phyloP scores from a whole-genome alignment of 805 yeast genomes.

The Yarrowia hollandica region DNA sequence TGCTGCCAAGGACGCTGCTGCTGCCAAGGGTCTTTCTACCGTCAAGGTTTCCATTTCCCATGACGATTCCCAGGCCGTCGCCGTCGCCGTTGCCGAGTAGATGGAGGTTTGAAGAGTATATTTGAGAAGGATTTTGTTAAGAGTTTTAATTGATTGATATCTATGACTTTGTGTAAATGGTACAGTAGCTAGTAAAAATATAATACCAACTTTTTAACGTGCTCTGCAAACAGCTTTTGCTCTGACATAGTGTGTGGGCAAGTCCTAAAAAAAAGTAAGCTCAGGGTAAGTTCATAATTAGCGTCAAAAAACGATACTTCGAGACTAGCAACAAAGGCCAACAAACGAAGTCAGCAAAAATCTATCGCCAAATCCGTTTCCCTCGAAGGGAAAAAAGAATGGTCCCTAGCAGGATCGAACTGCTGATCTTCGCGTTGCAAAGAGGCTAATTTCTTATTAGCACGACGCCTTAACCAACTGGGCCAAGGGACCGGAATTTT shows the following conservation, averaged over 20 bases:
- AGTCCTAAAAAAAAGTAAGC: no score
- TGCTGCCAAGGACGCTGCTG: slow-evolving; percentile 72
- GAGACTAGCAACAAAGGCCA: no score
- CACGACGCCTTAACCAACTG: slow-evolving; percentile 31
- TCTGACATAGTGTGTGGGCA: no score
- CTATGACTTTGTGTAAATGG: not conserved
- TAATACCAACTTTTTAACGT: no score
- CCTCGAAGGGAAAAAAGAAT: slow-evolving; percentile 1
- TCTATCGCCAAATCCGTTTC: not conserved
- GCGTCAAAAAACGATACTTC: no score
- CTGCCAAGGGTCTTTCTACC: slow-evolving; percentile 61
- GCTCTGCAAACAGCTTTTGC: no score
- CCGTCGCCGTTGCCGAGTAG: slow-evolving; percentile 71
- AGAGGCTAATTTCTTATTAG: slow-evolving; percentile 28
- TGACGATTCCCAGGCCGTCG: slow-evolving; percentile 95
- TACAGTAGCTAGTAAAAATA: no score
- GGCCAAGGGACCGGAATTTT: slow-evolving; percentile 28
- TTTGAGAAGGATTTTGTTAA: slow-evolving; percentile 3
- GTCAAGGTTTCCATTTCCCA: slow-evolving; percentile 92
- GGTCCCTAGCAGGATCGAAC: slow-evolving; percentile 47
- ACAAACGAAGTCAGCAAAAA: not conserved
- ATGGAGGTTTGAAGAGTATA: not conserved
- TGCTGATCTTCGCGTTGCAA: slow-evolving; percentile 50
- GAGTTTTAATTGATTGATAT: not conserved
- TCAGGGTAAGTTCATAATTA: no score